Evolutionary conservation across 371 early-diverging fungal genomes (phyloP).

Genomic region (Mortierella sp.): DNA sequence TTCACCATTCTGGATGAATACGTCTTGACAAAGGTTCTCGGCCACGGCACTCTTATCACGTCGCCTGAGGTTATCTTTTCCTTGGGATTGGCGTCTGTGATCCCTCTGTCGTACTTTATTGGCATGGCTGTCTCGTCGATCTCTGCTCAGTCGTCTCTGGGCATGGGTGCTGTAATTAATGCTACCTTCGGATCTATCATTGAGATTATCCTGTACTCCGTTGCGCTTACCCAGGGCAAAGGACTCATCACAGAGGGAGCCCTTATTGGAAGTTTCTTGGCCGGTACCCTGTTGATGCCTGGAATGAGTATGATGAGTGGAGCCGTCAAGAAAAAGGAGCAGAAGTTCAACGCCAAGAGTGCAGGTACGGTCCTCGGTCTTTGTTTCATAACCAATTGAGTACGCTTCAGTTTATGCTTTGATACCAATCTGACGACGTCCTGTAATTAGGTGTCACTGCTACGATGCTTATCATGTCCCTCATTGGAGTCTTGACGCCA

Average conservation of each 20-base stretch:
- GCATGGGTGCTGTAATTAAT: constrained; percentile 95
- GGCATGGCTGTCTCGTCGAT: constrained; percentile 97
- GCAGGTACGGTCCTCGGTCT: constrained; percentile 71
- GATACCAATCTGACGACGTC: neutral
- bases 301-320: constrained; percentile 96
- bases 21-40: constrained; percentile 66
- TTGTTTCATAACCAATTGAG: neutral
- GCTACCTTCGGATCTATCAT: constrained; percentile 98
- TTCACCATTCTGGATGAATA: constrained; percentile 89
- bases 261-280: constrained; percentile 92
- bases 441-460: constrained; percentile 83
- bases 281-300: constrained; percentile 92
- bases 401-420: neutral
- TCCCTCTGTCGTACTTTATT: constrained; percentile 96
- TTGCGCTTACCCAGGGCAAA: constrained; percentile 93
- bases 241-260: constrained; percentile 92
- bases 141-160: constrained; percentile 93
- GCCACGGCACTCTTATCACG: constrained; percentile 68
- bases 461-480: constrained; percentile 94
- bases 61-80: constrained; percentile 81
- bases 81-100: constrained; percentile 85
- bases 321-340: constrained; percentile 91
- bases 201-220: constrained; percentile 93
- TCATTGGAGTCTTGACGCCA: constrained; percentile 95
- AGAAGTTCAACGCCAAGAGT: constrained; percentile 93